Conservation (phyloP, 768 basidiomycete species). For the Trametes punicea region DNA sequence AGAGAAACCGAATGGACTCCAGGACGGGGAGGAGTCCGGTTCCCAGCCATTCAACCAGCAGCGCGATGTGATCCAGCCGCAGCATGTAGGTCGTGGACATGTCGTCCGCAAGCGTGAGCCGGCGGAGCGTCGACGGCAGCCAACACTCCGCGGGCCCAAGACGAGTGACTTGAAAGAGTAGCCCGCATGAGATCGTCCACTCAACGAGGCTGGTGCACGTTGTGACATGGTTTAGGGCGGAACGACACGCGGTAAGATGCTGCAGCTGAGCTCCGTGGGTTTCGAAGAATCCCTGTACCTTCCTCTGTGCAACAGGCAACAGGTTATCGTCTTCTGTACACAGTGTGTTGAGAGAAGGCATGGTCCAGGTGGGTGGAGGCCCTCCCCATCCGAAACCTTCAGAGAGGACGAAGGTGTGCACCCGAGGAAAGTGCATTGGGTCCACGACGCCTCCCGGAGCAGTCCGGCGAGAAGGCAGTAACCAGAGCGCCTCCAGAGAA, state of each 20-base stretch:
- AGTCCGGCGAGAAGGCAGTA: background rate
- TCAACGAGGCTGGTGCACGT: conserved; percentile 8
- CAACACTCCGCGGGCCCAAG: background rate
- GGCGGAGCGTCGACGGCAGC: background rate
- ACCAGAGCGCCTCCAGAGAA: conserved; percentile 13
- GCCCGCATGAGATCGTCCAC: conserved; percentile 1
- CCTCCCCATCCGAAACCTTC: conserved; percentile 4
- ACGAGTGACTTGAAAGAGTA: background rate
- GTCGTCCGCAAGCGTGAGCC: conserved; percentile 3
- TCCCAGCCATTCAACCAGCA: background rate
- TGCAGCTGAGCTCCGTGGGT: background rate
- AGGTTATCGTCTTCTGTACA: background rate
- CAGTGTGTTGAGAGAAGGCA: conserved; percentile 1
- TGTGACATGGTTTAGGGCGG: background rate
- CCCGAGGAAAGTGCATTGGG: background rate
- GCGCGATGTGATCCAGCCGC: background rate
- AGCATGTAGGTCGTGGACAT: background rate
- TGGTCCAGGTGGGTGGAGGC: background rate
- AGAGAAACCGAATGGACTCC: conserved; percentile 7
- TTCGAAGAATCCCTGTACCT: background rate
- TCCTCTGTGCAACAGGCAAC: background rate
- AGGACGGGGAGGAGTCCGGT: background rate
- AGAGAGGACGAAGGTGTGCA: background rate
- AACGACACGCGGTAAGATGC: background rate
- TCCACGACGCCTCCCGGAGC: background rate